These are phyloP conservation scores for Ascocoryne sarcoides DNA, from an alignment of 2,329 filamentous ascomycete genomes.

Conservation along the genomic window DNA sequence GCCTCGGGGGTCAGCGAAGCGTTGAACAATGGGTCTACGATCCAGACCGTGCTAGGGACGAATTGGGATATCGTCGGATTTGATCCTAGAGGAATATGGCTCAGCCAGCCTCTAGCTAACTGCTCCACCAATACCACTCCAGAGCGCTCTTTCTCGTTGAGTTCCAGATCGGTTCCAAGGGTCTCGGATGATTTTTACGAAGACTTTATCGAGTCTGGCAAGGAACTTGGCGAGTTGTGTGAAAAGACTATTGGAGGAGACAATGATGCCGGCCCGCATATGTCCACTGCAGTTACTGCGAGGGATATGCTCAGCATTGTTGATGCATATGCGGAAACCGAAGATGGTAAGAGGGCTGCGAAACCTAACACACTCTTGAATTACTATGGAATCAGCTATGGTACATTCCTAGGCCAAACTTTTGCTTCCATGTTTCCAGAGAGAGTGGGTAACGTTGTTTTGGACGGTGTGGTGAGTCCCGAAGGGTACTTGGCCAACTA, in stretches of 20 bases:
- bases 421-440: conserved; percentile 37
- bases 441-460: conserved; percentile 33
- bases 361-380: conserved; percentile 27
- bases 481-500: conserved; percentile 28
- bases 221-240: conserved; percentile 35
- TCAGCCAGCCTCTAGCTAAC: conserved; percentile 38
- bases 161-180: background rate
- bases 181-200: conserved; percentile 4
- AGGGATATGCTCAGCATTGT: conserved; percentile 28
- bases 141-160: background rate
- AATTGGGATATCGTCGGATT: conserved; percentile 37
- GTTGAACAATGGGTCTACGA: conserved; percentile 16
- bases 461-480: conserved; percentile 21
- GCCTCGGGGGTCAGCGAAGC: conserved; percentile 31
- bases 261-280: conserved; percentile 30
- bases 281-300: conserved; percentile 24
- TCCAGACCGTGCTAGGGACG: conserved; percentile 31
- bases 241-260: conserved; percentile 35
- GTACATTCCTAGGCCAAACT: conserved; percentile 34
- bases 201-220: background rate
- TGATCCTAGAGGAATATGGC: conserved; percentile 40
- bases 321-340: conserved; percentile 21
- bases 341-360: conserved; percentile 3
- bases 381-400: conserved; percentile 44
- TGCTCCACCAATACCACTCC: conserved; percentile 29